Evolutionary conservation across 1,139 yeast genomes (phyloP), one percentile per base, ranked within the genome.

Genomic region (Sugiyamaella sp.): DNA sequence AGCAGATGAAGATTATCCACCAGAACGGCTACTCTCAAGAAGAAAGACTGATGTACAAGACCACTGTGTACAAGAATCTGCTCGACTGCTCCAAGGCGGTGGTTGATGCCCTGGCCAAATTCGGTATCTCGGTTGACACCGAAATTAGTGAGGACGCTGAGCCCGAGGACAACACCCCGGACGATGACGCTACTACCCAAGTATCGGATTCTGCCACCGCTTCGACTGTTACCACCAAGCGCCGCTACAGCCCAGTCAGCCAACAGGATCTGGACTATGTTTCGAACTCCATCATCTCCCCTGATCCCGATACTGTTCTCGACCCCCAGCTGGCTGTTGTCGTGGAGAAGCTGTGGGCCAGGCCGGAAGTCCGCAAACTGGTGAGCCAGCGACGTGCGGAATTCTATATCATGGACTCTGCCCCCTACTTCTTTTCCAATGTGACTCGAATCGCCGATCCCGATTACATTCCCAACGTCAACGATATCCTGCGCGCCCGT

Each of bases 351-450:
- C 59, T 90, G 33, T 85, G 93, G 80, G 67, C 73, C 9, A 79
- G 81, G 52, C 81, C 84, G 0, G 80, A 80, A 16, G 89, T 90
- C 10, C 76, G 75, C 57, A 72, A 77, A 39, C 74, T 87, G 60
- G 72, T 86, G 49, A 76, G 77, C 53, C 78, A 80, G 50, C 81
- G 85, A 57, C 82, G 89, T 59, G 83, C 88, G 35, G 83, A 85
- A 55, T 90, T 89, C 65, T 90, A 90, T 68, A 74, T 91, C 49
- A 83, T 89, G 79, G 98, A 91, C 68, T 88, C 96, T 4, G 91
- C 97, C 0, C 77, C 79, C 52, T 91, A 91, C 69, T 89, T 90
- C 67, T 80, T 89, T 63, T 79, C 82, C 33, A 85, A 85, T 64
- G 70, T 89, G 45, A 77, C 76, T 33, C 76, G 96, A 60, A 85